Base-by-base conservation (phyloP, 1,284 basidiomycete genomes). In the Ustanciosporium gigantosporum region DNA sequence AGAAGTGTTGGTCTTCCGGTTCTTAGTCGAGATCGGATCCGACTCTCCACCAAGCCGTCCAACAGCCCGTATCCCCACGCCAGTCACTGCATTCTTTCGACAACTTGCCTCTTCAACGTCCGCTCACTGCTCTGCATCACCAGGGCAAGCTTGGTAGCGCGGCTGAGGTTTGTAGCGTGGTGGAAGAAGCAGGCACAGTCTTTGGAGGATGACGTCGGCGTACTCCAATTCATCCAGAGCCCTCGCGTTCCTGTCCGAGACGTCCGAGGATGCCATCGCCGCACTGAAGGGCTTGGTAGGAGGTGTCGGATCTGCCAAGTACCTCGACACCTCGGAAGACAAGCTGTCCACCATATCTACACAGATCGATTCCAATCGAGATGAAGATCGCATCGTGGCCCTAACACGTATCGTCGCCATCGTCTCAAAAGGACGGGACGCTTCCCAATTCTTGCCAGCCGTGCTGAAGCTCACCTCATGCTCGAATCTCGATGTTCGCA, bases 371-470 rank as follows among this genome's bases (percentile, higher is more conserved):
- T 68, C 68, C 16, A 65, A 45, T 40, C 36, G 56, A 15, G 74
- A 74, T 31, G 62, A 59, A n/a, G 66, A 70, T 11, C 57, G 68
- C 16, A 58, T 77, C 27, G 70, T 68, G 24, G 75, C 70, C 1
- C 62, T 77, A 15, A 67, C 67, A 13, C 37, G 68, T 22, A 68
- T 77, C 31, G 64, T 77, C 13, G 73, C 72, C 6, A 58, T 93
- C 78, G 92, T 95, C 61, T 92, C 90, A 29, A 94, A 94, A 81
- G 88, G 88, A 24, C 87, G 90, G 41, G 89, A 92, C 70, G 90
- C 93, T 61, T 88, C 91, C 27, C 85, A 87, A 53, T 93, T 90
- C 82, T 70, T 73, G 23, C 76, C 65, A 32, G 60, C 61, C 27
- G 75, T 75, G 14, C 50, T 76, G 24, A 77, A 77, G 46, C 61